Conservation (phyloP, 345 rosid genomes). For the Rhodomyrtus tomentosa region DNA sequence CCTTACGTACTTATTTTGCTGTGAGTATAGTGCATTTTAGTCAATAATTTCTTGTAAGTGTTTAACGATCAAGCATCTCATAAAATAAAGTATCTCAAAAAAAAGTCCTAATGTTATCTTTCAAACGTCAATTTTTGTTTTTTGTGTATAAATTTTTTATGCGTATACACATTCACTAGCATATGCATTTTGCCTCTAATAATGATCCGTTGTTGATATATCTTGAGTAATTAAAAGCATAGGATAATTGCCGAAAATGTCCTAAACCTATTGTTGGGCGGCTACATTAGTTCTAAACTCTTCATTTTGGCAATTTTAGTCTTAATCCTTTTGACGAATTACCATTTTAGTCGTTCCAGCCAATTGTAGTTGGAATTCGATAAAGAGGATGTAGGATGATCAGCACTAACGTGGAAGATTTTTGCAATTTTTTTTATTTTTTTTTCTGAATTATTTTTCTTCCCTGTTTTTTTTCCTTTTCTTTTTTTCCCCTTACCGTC, state of each 20-base stretch:
- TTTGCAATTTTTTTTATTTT: neutral
- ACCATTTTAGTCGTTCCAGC: no score
- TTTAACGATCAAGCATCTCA: no score
- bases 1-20: neutral
- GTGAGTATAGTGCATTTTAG: neutral
- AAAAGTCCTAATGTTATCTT: neutral
- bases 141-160: neutral
- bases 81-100: neutral
- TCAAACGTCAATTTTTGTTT: neutral
- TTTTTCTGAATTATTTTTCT: neutral
- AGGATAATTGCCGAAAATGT: accelerated
- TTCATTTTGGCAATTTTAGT: neutral
- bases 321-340: no score
- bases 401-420: accelerated
- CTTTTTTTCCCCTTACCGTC: no score
- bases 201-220: neutral
- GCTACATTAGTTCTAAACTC: neutral
- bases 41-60: neutral
- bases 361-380: no score
- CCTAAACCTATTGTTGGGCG: accelerated
- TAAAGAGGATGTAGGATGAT: no score
- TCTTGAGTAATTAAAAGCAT: neutral
- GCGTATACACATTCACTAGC: neutral
- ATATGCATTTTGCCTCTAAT: neutral
- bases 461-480: no score